Conservation (phyloP, 495 filamentous ascomycete genomes). For the Geoglossum glabrum region DNA sequence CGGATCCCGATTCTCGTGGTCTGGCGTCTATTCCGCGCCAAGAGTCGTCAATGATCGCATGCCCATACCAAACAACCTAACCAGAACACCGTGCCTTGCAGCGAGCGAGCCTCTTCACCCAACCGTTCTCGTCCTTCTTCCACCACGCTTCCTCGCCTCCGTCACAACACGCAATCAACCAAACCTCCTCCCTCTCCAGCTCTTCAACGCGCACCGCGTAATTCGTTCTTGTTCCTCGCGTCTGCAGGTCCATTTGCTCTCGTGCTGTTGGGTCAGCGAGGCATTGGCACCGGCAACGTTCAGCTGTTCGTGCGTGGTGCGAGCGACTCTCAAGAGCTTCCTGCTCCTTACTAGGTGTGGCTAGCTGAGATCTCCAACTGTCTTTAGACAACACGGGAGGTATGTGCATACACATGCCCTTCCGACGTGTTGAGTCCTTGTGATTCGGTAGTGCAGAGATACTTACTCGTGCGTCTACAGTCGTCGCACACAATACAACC, state of each 20-base stretch:
- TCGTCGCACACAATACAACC: neutral
- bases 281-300: neutral
- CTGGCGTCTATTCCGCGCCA: conserved; percentile 1
- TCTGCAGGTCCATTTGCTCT: neutral
- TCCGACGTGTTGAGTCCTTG: neutral
- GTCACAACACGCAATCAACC: neutral
- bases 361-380: neutral
- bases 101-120: neutral
- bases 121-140: neutral
- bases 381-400: neutral
- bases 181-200: neutral
- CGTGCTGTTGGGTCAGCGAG: neutral
- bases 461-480: neutral
- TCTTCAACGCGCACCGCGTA: neutral
- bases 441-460: neutral
- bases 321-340: neutral
- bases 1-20: neutral
- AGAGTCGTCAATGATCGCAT: neutral
- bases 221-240: neutral
- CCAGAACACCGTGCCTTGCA: neutral
- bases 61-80: conserved; percentile 4
- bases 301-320: neutral
- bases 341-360: neutral
- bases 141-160: conserved; percentile 1
- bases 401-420: too few species aligned